Evolutionary conservation across 768 basidiomycete genomes (phyloP).

Genomic region (Leccinum ochraceum): DNA sequence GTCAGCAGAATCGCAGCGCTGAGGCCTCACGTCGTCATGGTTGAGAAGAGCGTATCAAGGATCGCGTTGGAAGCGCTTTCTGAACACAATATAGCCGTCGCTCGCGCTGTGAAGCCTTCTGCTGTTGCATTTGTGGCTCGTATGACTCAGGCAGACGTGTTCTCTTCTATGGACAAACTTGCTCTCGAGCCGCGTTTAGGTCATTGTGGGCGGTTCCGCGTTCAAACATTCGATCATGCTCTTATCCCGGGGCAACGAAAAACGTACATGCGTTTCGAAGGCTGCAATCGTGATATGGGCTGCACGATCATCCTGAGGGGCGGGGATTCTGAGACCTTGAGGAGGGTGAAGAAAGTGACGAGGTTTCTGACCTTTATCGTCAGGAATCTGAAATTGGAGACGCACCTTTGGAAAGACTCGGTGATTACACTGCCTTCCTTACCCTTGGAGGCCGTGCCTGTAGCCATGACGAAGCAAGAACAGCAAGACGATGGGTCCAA

Average conservation of each 20-base stretch:
- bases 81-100: conserved; percentile 85
- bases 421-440: conserved; percentile 74
- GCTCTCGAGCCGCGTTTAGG: conserved; percentile 88
- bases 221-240: conserved; percentile 96
- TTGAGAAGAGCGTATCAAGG: conserved; percentile 88
- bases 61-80: conserved; percentile 87
- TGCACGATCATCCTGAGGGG: conserved; percentile 94
- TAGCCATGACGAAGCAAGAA: conserved; percentile 25
- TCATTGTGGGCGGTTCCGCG: conserved; percentile 79
- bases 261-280: conserved; percentile 98
- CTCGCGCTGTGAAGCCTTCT: conserved; percentile 83
- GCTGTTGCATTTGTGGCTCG: conserved; percentile 88
- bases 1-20: conserved; percentile 88
- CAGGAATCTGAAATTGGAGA: conserved; percentile 91
- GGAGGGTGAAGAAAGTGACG: conserved; percentile 88
- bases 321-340: conserved; percentile 76
- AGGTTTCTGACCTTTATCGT: conserved; percentile 91
- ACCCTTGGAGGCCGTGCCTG: conserved; percentile 64
- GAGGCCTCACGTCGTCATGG: conserved; percentile 89
- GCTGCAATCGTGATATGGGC: conserved; percentile 89
- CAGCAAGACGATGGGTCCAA: conserved; percentile 26
- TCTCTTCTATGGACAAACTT: conserved; percentile 94
- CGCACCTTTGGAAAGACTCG: conserved; percentile 90
- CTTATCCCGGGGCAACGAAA: conserved; percentile 95
- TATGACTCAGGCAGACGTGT: conserved; percentile 93